Evolutionary conservation across 768 basidiomycete genomes (phyloP).

Genomic region (Leccinum ochraceum): DNA sequence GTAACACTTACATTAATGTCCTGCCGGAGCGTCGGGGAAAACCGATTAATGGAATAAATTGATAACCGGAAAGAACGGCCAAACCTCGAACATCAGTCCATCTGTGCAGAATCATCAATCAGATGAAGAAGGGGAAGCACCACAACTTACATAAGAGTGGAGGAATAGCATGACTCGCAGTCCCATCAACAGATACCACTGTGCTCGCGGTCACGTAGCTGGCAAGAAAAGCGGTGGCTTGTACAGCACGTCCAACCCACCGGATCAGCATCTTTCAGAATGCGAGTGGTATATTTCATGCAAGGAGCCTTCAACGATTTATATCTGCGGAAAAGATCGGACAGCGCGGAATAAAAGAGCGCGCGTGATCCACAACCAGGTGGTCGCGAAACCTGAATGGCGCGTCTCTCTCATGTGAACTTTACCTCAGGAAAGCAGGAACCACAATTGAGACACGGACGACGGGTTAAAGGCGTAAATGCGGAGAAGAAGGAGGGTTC

Average conservation of each 20-base stretch:
- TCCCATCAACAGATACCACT: constrained; percentile 44
- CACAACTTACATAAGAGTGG: constrained; percentile 49
- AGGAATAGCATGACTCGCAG: constrained; percentile 53
- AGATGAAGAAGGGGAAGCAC: neutral
- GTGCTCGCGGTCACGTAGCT: constrained; percentile 12
- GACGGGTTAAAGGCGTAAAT: neutral
- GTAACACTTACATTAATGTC: constrained; percentile 58
- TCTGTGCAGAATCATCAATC: constrained; percentile 32
- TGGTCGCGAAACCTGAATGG: neutral
- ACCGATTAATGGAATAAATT: neutral
- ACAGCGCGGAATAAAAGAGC: neutral
- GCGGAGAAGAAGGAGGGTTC: neutral
- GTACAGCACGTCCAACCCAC: constrained; percentile 4
- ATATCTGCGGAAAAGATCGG: constrained; percentile 10
- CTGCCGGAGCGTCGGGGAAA: constrained; percentile 29
- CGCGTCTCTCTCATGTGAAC: constrained; percentile 2
- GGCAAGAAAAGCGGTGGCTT: constrained; percentile 1
- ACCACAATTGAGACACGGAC: neutral
- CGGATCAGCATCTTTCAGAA: constrained; percentile 15
- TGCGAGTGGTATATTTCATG: neutral
- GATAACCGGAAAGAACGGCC: constrained; percentile 1
- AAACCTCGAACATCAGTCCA: constrained; percentile 63
- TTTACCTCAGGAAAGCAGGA: neutral
- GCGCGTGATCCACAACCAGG: constrained; percentile 5
- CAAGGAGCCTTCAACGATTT: neutral